Conservation (phyloP, 257 asterid genomes). For the Lithospermum erythrorhizon region DNA sequence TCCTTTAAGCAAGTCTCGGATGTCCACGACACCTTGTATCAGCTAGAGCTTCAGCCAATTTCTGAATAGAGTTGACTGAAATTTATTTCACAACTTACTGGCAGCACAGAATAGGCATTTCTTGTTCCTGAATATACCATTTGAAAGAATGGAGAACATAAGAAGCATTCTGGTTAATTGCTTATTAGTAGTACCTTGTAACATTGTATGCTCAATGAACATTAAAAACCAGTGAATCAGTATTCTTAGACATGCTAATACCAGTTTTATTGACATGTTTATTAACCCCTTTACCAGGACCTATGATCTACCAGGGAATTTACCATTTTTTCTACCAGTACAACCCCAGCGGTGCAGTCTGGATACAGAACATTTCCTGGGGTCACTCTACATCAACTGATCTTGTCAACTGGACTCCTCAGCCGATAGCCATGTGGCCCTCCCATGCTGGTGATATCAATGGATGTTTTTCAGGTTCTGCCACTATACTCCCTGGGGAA, state of each 20-base stretch:
- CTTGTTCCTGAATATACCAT: too few relatives aligned
- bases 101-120: too few relatives aligned
- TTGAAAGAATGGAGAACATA: too few relatives aligned
- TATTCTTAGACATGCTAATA: too few relatives aligned
- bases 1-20: not conserved
- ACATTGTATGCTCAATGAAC: too few relatives aligned
- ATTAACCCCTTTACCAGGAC: conserved; percentile 23
- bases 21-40: too few relatives aligned
- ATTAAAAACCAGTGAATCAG: too few relatives aligned
- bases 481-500: conserved; percentile 29
- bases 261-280: not conserved
- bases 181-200: too few relatives aligned
- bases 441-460: conserved; percentile 32
- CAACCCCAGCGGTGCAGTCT: conserved; percentile 39
- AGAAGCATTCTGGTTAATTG: too few relatives aligned
- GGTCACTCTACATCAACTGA: conserved; percentile 57
- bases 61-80: too few relatives aligned
- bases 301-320: conserved; percentile 50
- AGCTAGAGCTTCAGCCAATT: too few relatives aligned
- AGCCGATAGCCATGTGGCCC: conserved; percentile 31
- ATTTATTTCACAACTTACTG: too few relatives aligned
- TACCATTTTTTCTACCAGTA: conserved; percentile 71
- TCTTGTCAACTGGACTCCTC: conserved; percentile 52
- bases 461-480: conserved; percentile 68
- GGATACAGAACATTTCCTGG: conserved; percentile 51